Base-by-base conservation (phyloP, 2,329 filamentous ascomycete genomes). In the Fusarium palustre region DNA sequence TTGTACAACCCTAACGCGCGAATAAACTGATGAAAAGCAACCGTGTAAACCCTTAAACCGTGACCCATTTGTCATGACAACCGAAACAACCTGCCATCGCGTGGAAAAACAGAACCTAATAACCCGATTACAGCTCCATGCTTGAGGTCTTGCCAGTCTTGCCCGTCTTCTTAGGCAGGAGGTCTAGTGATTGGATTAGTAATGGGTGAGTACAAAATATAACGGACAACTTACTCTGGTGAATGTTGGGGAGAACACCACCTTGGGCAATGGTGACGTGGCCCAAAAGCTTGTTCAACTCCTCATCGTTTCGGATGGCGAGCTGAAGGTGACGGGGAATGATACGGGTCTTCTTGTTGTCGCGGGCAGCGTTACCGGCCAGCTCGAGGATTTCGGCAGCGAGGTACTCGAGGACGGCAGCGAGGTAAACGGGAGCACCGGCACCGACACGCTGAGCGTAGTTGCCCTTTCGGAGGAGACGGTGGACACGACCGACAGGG, bases 271-370 rank as follows among this genome's bases (percentile, higher is more conserved):
- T 97, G 81, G 94, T 97, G 84, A 97, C 94, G 81, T 97, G 93
- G 62, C 94, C 94, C 72, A 97, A 88, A 69, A 97, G 91, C 90
- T 97, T 98, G 92, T 98, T 97, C 92, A 98, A 84, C 86, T 99
- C 96, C 89, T 98, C 95, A 83, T 98, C 95, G 86, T 97, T 97
- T 80, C 96, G 91, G 87, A 99, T 99, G 84, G 96, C 96, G 76
- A 99, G 93, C 87, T 99, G 96, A 48, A 99, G 90, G 85, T 99
- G 96, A 84, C 96, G 94, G 73, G 96, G 96, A 68, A 98, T 99
- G 86, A 99, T 99, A 92, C 96, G 94, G 73, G 95, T 99, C 92
- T 98, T 98, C 93, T 99, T 99, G 91, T 98, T 97, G 87, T 99
- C 96, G 77, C 96, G 95, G 71, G 96, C 96, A 78, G 96, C 96